These are phyloP conservation scores for Suillus occidentalis DNA, from an alignment of 768 basidiomycete genomes.

Conservation along the genomic window DNA sequence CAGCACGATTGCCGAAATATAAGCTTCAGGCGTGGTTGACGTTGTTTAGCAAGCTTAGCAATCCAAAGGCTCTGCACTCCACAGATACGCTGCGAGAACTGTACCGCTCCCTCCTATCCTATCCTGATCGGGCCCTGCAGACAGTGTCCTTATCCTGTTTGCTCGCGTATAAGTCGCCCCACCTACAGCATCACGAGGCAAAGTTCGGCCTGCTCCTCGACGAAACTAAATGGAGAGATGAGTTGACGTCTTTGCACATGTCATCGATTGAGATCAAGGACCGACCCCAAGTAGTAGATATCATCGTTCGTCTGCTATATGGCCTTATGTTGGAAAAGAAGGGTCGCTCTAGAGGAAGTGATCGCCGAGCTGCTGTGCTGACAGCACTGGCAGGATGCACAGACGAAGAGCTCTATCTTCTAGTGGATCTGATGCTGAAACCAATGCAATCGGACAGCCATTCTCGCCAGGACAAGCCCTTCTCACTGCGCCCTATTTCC, in stretches of 20 bases:
- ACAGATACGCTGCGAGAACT: constrained; percentile 62
- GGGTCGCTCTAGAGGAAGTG: constrained; percentile 64
- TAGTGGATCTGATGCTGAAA: constrained; percentile 86
- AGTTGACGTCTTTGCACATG: constrained; percentile 71
- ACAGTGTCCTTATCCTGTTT: constrained; percentile 73
- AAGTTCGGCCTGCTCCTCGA: constrained; percentile 72
- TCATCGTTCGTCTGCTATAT: constrained; percentile 76
- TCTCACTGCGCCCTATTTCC: constrained; percentile 31
- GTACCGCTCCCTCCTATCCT: constrained; percentile 76
- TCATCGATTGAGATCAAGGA: constrained; percentile 54
- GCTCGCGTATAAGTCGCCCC: constrained; percentile 75
- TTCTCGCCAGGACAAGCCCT: constrained; percentile 25
- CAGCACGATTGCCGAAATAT: constrained; percentile 49
- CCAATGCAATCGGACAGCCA: constrained; percentile 51
- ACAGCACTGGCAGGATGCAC: constrained; percentile 67
- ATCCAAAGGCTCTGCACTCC: constrained; percentile 85
- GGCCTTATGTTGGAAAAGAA: constrained; percentile 84
- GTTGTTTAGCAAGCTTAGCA: constrained; percentile 86
- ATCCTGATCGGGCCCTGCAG: constrained; percentile 82
- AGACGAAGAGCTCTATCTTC: constrained; percentile 68
- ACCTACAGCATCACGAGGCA: constrained; percentile 55
- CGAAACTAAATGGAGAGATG: constrained; percentile 87
- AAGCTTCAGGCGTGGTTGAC: constrained; percentile 78
- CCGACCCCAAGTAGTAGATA: constrained; percentile 65
- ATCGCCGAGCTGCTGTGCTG: constrained; percentile 74